phyloP scores from a whole-genome alignment of 305 asterid species.

The Salvia sclarea region DNA sequence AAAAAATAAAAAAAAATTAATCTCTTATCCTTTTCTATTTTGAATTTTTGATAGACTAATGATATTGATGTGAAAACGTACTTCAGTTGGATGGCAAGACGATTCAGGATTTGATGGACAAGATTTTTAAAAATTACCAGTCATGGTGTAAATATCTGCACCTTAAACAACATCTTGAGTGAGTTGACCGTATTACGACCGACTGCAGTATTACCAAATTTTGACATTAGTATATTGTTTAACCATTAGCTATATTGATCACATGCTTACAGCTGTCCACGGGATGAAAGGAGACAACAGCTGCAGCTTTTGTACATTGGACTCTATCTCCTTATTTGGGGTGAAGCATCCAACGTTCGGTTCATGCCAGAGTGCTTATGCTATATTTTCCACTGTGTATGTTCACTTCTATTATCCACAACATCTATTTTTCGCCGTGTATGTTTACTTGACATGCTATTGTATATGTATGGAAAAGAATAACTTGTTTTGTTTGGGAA shows the following conservation, averaged over 20 bases:
- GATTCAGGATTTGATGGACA: constrained; percentile 59
- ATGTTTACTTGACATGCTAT: constrained; percentile 40
- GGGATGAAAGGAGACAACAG: constrained; percentile 60
- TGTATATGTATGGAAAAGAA: neutral
- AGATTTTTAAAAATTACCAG: constrained; percentile 71
- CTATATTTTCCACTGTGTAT: constrained; percentile 90
- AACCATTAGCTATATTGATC: constrained; percentile 17
- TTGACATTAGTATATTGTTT: constrained; percentile 9
- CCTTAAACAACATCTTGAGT: constrained; percentile 57
- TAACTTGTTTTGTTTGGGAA: constrained; percentile 36
- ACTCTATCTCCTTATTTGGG: constrained; percentile 97
- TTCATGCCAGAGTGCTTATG: constrained; percentile 98
- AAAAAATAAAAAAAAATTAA: neutral
- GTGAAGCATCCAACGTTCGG: constrained; percentile 94
- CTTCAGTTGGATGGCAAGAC: constrained; percentile 70
- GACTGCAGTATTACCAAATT: constrained; percentile 19
- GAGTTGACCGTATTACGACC: constrained; percentile 44
- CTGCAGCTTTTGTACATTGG: constrained; percentile 85
- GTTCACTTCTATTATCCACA: constrained; percentile 36
- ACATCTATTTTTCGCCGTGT: constrained; percentile 71
- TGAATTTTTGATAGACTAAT: constrained; percentile 24
- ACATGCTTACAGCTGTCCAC: constrained; percentile 53
- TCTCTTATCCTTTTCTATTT: constrained; percentile 17
- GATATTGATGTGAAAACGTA: constrained; percentile 26
- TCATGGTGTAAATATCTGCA: constrained; percentile 90